A percentile compares a stretch with the other conserved stretches of the same genome.
These are phyloP conservation scores for Lotmaria passim DNA, from an alignment of 208 protist genomes.

Conservation along the genomic window DNA sequence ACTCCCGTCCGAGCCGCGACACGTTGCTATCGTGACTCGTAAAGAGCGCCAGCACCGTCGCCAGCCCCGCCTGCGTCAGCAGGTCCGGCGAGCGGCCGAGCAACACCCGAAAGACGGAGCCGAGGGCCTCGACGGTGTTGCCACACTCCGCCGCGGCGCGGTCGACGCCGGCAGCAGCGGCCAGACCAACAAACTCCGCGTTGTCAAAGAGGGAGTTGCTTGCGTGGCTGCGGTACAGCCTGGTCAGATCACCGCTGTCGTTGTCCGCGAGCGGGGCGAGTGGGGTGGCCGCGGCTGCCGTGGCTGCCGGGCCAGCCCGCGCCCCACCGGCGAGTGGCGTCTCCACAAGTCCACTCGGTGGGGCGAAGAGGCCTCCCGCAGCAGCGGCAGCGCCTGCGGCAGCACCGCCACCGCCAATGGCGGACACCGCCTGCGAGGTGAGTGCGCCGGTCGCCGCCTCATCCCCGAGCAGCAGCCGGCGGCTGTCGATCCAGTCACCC, in stretches of 20 bases:
- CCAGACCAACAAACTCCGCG: conserved; percentile 13
- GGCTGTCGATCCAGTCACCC: conserved; percentile 14
- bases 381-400: not conserved
- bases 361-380: not conserved
- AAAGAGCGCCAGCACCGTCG: conserved; percentile 59
- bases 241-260: conserved; percentile 12
- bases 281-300: not conserved
- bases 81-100: conserved; percentile 44
- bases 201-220: conserved; percentile 29
- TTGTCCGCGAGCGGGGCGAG: conserved; percentile 2
- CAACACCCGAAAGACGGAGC: conserved; percentile 56
- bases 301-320: not conserved
- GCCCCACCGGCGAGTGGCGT: conserved; percentile 2
- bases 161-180: conserved; percentile 5
- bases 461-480: conserved; percentile 1
- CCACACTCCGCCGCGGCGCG: conserved; percentile 29
- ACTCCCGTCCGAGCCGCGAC: conserved; percentile 55
- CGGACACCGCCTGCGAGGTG: not conserved
- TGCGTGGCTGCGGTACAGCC: conserved; percentile 5
- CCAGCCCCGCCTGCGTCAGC: conserved; percentile 37
- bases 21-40: conserved; percentile 46
- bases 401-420: not conserved
- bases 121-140: conserved; percentile 47
- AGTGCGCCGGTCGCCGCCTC: not conserved
- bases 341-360: not conserved